These are phyloP conservation scores for Iris pallida DNA, from an alignment of 116 monocot genomes.

Conservation along the genomic window DNA sequence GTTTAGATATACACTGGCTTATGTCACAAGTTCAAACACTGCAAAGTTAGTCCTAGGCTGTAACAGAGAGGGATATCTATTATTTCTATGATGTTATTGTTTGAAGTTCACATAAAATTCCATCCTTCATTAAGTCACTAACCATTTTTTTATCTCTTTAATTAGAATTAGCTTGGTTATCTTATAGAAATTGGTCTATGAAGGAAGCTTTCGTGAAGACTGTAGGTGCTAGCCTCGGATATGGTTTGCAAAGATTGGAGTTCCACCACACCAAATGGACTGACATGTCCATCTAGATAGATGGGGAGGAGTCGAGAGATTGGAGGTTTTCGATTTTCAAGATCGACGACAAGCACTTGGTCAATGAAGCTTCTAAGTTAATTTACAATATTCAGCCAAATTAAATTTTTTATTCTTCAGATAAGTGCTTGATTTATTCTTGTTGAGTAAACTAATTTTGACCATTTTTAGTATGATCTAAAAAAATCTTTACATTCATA, in stretches of 20 bases:
- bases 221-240: constrained; percentile 64
- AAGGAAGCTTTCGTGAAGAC: constrained; percentile 92
- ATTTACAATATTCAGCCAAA: neutral
- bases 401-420: too few relatives aligned
- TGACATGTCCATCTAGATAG: constrained; percentile 56
- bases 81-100: too few relatives aligned
- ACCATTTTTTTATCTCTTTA: neutral
- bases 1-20: too few relatives aligned
- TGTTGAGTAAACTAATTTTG: neutral
- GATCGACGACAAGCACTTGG: constrained; percentile 58
- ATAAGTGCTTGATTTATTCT: neutral
- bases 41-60: too few relatives aligned
- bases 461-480: neutral
- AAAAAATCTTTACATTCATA: too few relatives aligned
- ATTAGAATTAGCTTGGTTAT: neutral
- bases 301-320: constrained; percentile 51
- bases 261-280: constrained; percentile 61
- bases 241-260: constrained; percentile 59
- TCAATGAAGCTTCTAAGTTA: constrained; percentile 10
- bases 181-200: constrained; percentile 74
- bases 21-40: too few relatives aligned
- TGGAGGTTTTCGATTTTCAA: constrained; percentile 64
- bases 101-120: too few relatives aligned
- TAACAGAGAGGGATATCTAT: too few relatives aligned
- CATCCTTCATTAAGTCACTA: too few relatives aligned